Evolutionary conservation across 2,329 filamentous ascomycete genomes (phyloP).

Genomic region (Leptographium wingfieldii): DNA sequence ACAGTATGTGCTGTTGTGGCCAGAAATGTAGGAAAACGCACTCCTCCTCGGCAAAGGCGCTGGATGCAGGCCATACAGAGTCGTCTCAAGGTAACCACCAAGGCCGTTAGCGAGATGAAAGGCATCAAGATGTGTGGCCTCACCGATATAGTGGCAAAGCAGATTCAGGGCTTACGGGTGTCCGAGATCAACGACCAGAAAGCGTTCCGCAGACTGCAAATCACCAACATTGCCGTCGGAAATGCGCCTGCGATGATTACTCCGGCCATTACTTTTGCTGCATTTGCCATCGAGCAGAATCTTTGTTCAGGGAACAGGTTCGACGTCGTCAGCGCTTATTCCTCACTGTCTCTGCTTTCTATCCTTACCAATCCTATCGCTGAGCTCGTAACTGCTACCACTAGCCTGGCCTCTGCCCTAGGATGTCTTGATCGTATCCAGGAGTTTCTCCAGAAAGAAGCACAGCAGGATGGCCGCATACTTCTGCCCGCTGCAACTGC

Average conservation of each 20-base stretch:
- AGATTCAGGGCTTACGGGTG: neutral
- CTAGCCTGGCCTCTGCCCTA: neutral
- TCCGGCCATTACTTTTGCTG: neutral
- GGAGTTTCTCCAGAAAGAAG: neutral
- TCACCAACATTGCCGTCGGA: slow-evolving; percentile 1
- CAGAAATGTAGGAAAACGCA: neutral
- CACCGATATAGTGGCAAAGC: slow-evolving; percentile 20
- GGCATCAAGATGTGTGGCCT: slow-evolving; percentile 37
- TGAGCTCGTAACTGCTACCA: neutral
- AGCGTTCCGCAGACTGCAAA: neutral
- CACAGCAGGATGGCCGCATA: neutral
- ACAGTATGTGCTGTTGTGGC: neutral
- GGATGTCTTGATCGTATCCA: neutral
- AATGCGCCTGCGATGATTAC: neutral
- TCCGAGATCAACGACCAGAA: slow-evolving; percentile 1
- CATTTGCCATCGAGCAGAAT: neutral
- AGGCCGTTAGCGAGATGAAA: slow-evolving; percentile 36
- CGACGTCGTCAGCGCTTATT: neutral
- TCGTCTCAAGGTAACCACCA: slow-evolving; percentile 33
- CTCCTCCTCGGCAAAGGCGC: neutral
- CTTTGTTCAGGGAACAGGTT: neutral
- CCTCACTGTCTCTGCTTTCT: slow-evolving; percentile 1
- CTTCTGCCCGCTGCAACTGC: neutral
- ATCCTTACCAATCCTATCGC: slow-evolving; percentile 3
- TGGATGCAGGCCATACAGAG: slow-evolving; percentile 37